phyloP scores from a whole-genome alignment of 305 asterid genomes.

The Plantago lanceolata region DNA sequence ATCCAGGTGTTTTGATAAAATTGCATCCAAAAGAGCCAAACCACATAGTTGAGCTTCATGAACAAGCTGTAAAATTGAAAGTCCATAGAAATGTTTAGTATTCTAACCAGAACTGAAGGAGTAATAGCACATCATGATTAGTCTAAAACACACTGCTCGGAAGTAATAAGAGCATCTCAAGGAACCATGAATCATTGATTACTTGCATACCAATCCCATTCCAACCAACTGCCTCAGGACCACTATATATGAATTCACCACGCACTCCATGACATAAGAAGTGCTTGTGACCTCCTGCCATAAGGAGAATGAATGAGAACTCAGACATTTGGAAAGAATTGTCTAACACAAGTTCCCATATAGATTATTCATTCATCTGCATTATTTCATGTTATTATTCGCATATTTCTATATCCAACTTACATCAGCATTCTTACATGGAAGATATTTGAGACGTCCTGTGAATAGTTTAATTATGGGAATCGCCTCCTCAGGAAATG shows the following conservation, averaged over 20 bases:
- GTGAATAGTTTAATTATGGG: conserved; percentile 61
- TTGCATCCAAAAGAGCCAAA: conserved; percentile 55
- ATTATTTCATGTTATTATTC: neutral
- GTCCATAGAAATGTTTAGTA: conserved; percentile 19
- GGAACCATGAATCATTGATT: conserved; percentile 21
- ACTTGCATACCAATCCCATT: conserved; percentile 53
- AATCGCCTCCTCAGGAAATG: conserved; percentile 64
- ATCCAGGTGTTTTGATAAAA: conserved; percentile 53
- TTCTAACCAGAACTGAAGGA: conserved; percentile 14
- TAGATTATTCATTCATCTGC: too few relatives aligned
- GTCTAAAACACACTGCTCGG: conserved; percentile 11
- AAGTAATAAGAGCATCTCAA: conserved; percentile 13
- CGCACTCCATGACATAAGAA: conserved; percentile 48
- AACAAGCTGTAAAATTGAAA: conserved; percentile 49
- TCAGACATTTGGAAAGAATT: neutral
- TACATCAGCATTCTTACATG: conserved; percentile 67
- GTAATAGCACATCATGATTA: conserved; percentile 13
- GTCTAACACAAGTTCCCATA: neutral
- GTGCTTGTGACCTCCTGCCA: conserved; percentile 56
- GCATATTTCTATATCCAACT: conserved; percentile 30
- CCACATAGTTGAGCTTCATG: conserved; percentile 73
- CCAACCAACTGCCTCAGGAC: conserved; percentile 66
- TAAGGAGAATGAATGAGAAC: neutral
- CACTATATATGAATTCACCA: conserved; percentile 68
- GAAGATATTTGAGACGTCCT: conserved; percentile 53